These are phyloP conservation scores for Histomonas meleagridis DNA, from an alignment of 208 protist species.

Conservation along the genomic window DNA sequence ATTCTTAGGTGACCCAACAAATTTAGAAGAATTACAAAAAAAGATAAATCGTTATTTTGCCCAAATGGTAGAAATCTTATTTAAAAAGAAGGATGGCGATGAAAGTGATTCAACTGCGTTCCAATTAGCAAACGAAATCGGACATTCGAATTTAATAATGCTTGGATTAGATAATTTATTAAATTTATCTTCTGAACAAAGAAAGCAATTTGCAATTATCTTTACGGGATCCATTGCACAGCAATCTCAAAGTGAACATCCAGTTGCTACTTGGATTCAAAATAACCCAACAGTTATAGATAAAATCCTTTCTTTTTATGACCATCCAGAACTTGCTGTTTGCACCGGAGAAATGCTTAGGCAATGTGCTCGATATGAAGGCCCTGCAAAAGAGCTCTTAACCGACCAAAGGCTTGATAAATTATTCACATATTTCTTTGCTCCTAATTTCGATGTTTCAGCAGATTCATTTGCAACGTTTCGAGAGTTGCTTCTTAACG, in stretches of 20 bases:
- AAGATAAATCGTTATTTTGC: no score
- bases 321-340: not conserved
- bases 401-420: not conserved
- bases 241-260: not conserved
- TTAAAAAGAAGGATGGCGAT: not conserved
- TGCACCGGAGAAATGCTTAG: not conserved
- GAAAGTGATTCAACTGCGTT: not conserved
- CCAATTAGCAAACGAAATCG: not conserved
- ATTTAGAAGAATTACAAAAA: no score
- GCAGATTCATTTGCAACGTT: slow-evolving; percentile 29
- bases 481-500: not conserved
- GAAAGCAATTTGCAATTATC: slow-evolving; percentile 25
- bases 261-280: not conserved
- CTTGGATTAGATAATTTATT: not conserved
- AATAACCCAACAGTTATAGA: not conserved
- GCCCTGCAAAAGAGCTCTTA: not conserved
- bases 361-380: not conserved
- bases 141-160: not conserved
- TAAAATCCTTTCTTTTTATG: not conserved
- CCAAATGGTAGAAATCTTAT: not conserved
- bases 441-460: not conserved
- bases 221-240: slow-evolving; percentile 5
- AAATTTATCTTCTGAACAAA: not conserved
- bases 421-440: not conserved
- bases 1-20: no score